Base-by-base conservation (phyloP, 2,329 filamentous ascomycete genomes). In the Clonostachys chloroleuca region DNA sequence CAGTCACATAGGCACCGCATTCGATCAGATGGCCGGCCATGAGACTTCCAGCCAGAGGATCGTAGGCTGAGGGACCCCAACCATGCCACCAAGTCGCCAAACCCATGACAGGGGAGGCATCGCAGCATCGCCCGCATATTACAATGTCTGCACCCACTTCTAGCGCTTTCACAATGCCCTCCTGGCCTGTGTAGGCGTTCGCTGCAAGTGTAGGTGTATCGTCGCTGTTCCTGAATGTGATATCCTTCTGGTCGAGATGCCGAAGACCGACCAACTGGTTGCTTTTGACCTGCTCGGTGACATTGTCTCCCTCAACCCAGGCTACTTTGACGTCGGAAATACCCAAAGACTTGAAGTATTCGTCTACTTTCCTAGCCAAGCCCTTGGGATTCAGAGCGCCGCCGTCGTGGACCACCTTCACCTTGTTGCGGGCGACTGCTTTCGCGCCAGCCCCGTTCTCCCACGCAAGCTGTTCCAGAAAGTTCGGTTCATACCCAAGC, bases 81-180 rank as follows among this genome's bases (percentile, higher is more conserved):
- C 62, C 57, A 49, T 79, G 67, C 77, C 77, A 81, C 59, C 66
- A 80, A 59, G 69, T 69, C 0, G 75, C 75, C 1, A 74, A 73
- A 0, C 70, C 77, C 45, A 80, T 77, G 0, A 78, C 74, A 0
- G 72, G 73, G 5, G 65, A 69, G 2, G 73, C 72, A 48, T 73
- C 70, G 2, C 68, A 64, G 4, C 70, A 70, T 16, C 71, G 64
- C 1, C 71, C 71, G 50, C 69, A 73, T 16, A 74, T 64, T 43
- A 74, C 58, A 16, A 74, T 69, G 47, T 73, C 66, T 6, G 69
- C 70, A 0, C 69, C 69, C 4, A 49, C 51, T 14, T 59, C 56
- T 6, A 74, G 57, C 2, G 61, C 71, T 36, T 56, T 59, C 16
- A 65, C 59, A 39, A 76, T 74, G 12, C 63, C 70, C 30, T 69